Conservation (phyloP, 306 rosid species). For the Gleditsia sinensis region DNA sequence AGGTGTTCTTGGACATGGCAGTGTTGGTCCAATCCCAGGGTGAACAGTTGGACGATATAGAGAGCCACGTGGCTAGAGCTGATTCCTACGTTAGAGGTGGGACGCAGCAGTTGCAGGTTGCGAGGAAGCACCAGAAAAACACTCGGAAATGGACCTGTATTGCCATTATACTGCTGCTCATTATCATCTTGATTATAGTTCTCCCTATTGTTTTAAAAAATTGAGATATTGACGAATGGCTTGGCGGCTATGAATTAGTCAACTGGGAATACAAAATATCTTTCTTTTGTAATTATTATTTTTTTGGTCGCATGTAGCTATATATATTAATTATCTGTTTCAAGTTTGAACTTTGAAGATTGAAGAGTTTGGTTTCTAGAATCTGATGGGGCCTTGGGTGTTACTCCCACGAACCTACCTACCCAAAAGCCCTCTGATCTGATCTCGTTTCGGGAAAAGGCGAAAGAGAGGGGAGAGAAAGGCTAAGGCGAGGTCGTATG, state of each 20-base stretch:
- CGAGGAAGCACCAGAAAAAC: slow-evolving; percentile 65
- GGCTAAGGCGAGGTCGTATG: background rate
- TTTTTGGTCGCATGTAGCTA: slow-evolving; percentile 11
- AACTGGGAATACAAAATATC: slow-evolving; percentile 27
- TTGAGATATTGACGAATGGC: background rate
- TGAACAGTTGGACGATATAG: slow-evolving; percentile 77
- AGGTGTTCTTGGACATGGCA: slow-evolving; percentile 85
- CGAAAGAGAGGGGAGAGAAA: background rate
- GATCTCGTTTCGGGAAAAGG: background rate
- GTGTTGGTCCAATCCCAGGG: slow-evolving; percentile 83
- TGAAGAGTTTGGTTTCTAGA: slow-evolving; percentile 35
- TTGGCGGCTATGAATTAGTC: slow-evolving; percentile 21
- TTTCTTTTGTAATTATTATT: slow-evolving; percentile 1
- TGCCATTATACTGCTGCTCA: slow-evolving; percentile 49
- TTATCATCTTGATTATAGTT: slow-evolving; percentile 52
- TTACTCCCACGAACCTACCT: background rate
- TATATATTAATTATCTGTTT: slow-evolving; percentile 3
- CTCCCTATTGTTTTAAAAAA: slow-evolving; percentile 46
- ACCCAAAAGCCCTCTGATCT: background rate
- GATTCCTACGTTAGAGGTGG: slow-evolving; percentile 67
- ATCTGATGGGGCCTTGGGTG: background rate
- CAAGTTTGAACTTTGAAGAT: slow-evolving; percentile 16
- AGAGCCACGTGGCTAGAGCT: slow-evolving; percentile 73
- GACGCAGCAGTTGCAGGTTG: slow-evolving; percentile 53
- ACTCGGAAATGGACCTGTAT: slow-evolving; percentile 69